Evolutionary conservation across 805 yeast genomes (phyloP).

Genomic region (Lipomyces kockii): DNA sequence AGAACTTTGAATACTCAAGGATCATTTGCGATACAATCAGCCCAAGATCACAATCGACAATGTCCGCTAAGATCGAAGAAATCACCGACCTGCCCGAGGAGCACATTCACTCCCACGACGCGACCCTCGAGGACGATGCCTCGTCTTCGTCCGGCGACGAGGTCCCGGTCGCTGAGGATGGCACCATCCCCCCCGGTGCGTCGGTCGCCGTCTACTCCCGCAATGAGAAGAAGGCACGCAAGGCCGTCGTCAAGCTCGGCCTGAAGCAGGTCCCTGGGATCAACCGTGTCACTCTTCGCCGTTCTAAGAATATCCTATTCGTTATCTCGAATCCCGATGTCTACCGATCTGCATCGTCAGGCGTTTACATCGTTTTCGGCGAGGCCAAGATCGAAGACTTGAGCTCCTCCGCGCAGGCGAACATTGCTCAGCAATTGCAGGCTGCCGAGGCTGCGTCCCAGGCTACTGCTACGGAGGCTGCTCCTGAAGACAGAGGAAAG

Average conservation of each 20-base stretch:
- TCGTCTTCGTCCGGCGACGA: slow-evolving; percentile 39
- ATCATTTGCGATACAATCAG: background rate
- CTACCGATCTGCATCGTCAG: slow-evolving; percentile 84
- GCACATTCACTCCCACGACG: slow-evolving; percentile 14
- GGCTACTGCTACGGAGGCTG: slow-evolving; percentile 40
- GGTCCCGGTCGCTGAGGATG: slow-evolving; percentile 40
- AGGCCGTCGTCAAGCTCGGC: slow-evolving; percentile 81
- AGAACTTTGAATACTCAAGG: background rate
- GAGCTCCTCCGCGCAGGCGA: slow-evolving; percentile 81
- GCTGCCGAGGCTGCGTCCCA: slow-evolving; percentile 52
- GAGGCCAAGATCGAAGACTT: slow-evolving; percentile 96
- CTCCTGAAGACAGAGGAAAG: slow-evolving; percentile 42
- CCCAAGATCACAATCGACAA: slow-evolving; percentile 8
- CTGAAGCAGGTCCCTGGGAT: slow-evolving; percentile 90
- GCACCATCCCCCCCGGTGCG: slow-evolving; percentile 79
- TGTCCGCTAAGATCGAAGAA: slow-evolving; percentile 40
- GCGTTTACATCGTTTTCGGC: slow-evolving; percentile 96
- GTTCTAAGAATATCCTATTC: slow-evolving; percentile 82
- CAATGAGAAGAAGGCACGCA: slow-evolving; percentile 96
- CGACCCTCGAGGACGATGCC: slow-evolving; percentile 31
- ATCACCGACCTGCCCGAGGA: slow-evolving; percentile 30
- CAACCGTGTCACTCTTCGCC: slow-evolving; percentile 90
- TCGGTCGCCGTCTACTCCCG: slow-evolving; percentile 79
- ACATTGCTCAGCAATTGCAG: slow-evolving; percentile 64
- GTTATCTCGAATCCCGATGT: slow-evolving; percentile 95